A percentile compares a stretch with the other conserved stretches of the same genome.
phyloP scores from a whole-genome alignment of 768 basidiomycete genomes.

The Termitomyces sp. region DNA sequence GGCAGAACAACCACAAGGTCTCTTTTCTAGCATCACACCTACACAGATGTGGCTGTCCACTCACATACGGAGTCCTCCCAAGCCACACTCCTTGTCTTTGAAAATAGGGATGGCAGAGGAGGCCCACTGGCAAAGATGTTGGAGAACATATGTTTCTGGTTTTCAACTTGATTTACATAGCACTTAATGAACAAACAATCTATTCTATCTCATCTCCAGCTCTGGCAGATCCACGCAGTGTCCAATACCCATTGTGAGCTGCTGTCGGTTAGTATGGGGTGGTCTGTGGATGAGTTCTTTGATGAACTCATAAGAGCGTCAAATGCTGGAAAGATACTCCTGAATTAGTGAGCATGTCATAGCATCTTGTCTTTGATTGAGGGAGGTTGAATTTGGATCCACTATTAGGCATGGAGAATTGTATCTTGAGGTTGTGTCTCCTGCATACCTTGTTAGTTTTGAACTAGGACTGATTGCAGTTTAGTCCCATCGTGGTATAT shows the following conservation, averaged over 20 bases:
- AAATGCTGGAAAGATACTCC: constrained; percentile 63
- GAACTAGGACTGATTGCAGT: constrained; percentile 2
- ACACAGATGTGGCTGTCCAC: constrained; percentile 3
- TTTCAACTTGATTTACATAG: background rate
- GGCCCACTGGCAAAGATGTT: constrained; percentile 89
- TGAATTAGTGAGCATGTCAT: constrained; percentile 91
- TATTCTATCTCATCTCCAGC: constrained; percentile 34
- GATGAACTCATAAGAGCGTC: constrained; percentile 65
- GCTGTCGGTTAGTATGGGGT: constrained; percentile 86
- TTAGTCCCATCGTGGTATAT: constrained; percentile 90
- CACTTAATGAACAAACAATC: background rate
- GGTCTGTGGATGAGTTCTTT: constrained; percentile 89
- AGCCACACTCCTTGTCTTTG: constrained; percentile 83
- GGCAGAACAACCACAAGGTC: constrained; percentile 85
- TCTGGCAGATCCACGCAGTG: constrained; percentile 83
- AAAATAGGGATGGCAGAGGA: constrained; percentile 95
- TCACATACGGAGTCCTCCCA: constrained; percentile 62
- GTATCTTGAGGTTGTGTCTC: constrained; percentile 73
- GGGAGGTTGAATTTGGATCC: no score
- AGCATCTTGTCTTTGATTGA: background rate
- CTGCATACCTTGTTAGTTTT: background rate
- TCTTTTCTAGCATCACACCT: constrained; percentile 27
- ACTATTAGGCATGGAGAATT: constrained; percentile 70
- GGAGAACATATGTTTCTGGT: constrained; percentile 65
- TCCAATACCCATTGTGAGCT: constrained; percentile 81